phyloP scores from a whole-genome alignment of 768 basidiomycete genomes.

The Floccularia luteovirens region DNA sequence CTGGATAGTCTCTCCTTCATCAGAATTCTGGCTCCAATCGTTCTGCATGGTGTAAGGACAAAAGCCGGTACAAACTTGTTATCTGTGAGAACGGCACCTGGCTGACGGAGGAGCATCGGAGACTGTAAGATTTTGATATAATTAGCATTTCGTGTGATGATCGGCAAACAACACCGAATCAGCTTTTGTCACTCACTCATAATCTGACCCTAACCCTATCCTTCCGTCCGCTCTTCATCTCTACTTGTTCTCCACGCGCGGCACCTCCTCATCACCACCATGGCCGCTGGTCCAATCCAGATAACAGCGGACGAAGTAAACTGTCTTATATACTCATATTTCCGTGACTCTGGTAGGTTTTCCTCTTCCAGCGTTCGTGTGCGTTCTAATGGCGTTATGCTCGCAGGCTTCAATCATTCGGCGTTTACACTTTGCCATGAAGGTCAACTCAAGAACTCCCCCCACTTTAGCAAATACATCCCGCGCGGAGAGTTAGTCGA shows the following conservation, averaged over 20 bases:
- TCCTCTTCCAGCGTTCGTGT: background rate
- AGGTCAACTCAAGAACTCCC: conserved; percentile 60
- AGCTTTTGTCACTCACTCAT: too few relatives aligned
- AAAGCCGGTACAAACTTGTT: background rate
- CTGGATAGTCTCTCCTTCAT: conserved; percentile 10
- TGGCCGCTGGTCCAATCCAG: conserved; percentile 41
- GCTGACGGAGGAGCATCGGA: background rate
- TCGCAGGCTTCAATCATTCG: conserved; percentile 71
- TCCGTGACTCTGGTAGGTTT: conserved; percentile 67
- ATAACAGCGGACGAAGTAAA: conserved; percentile 82
- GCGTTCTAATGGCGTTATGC: background rate
- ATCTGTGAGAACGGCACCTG: background rate
- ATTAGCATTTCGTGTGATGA: too few relatives aligned
- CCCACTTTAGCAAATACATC: conserved; percentile 64
- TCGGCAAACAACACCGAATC: too few relatives aligned
- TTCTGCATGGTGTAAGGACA: background rate
- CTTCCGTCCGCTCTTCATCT: conserved; percentile 6
- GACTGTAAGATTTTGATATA: too few relatives aligned
- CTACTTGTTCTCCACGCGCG: conserved; percentile 11
- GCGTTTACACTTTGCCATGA: conserved; percentile 79
- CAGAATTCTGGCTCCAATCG: conserved; percentile 4
- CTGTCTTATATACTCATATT: conserved; percentile 78
- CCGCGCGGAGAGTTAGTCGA: conserved; percentile 79
- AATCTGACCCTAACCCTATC: too few relatives aligned
- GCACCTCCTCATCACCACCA: conserved; percentile 11